Evolutionary conservation across 306 rosid species (phyloP), one percentile per base, ranked within the genome.

Genomic region (Dalbergia cultrata): DNA sequence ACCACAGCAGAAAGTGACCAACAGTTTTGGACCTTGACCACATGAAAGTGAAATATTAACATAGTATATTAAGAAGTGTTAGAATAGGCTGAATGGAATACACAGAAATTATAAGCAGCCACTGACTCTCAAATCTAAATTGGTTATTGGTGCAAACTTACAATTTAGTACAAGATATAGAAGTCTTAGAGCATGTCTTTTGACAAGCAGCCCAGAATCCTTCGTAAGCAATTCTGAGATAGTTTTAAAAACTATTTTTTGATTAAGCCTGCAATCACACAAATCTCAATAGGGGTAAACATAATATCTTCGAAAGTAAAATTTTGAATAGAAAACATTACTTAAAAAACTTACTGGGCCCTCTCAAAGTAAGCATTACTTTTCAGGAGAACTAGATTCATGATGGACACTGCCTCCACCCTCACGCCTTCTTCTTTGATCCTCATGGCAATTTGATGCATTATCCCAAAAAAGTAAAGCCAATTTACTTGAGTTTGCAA

Each of bases 111-210:
- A 57, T 78, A 75, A 79, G 75, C 56, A 7, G 62, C 22, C 12
- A 49, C 58, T 70, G 35, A 57, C 43, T 37, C 62, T 57, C 58
- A 76, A 37, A 34, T 57, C 71, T 35, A 74, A 72, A 80, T 39
- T 73, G 45, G 74, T 72, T 54, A 81, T 59, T 49, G 33, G 80
- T 78, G 80, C 62, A 72, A 72, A 62, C 97, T 88, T 84, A 95
- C 99, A 93, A 86, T 90, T 93, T 56, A 95, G 80, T 26, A 91
- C 83, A 65, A 95, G 88, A 79, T 89, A 91, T 34, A 95, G 80
- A 84, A 95, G 88, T 69, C 89, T 88, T 59, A 95, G 80, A 13
- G 89, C 87, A 79, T 82, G 87, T 37, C 74, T 90, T 84, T 83
- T 94, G 67, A 90, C 90, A 50, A 13, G 80, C 77, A 93, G 80